A percentile compares a stretch with the other conserved stretches of the same genome.
Conservation (phyloP, 1,284 basidiomycete genomes). For the Malassezia brasiliensis region DNA sequence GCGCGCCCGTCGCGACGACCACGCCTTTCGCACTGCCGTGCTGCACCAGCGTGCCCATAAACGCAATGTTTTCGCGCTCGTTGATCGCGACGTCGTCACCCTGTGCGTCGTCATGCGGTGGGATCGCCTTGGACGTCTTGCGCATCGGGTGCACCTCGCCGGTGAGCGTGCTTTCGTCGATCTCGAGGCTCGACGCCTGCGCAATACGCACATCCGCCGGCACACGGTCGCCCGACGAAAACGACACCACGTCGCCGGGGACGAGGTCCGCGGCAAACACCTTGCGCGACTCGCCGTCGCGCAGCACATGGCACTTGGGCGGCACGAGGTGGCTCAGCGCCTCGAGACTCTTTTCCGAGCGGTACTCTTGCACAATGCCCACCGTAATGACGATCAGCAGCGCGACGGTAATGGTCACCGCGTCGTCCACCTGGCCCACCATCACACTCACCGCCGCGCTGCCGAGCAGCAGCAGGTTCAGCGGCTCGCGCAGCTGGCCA, state of each 20-base stretch:
- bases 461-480: slow-evolving; percentile 78
- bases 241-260: slow-evolving; percentile 82
- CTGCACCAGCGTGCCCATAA: slow-evolving; percentile 94
- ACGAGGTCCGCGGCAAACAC: slow-evolving; percentile 87
- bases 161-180: slow-evolving; percentile 89
- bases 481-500: slow-evolving; percentile 84
- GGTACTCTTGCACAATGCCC: slow-evolving; percentile 86
- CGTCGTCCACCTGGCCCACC: slow-evolving; percentile 89
- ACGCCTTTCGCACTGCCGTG: slow-evolving; percentile 78
- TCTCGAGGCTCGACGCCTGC: slow-evolving; percentile 69
- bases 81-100: slow-evolving; percentile 54
- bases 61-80: slow-evolving; percentile 78
- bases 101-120: neutral
- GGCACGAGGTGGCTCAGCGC: slow-evolving; percentile 92
- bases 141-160: slow-evolving; percentile 76
- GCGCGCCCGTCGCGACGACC: slow-evolving; percentile 76
- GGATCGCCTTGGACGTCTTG: slow-evolving; percentile 56
- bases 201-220: slow-evolving; percentile 83
- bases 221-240: slow-evolving; percentile 77
- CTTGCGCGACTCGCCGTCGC: slow-evolving; percentile 55
- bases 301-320: slow-evolving; percentile 82
- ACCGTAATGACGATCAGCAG: slow-evolving; percentile 87
- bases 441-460: slow-evolving; percentile 76
- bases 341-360: slow-evolving; percentile 87
- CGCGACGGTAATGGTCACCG: slow-evolving; percentile 83